Evolutionary conservation across 2,329 filamentous ascomycete species (phyloP).

Genomic region (Davidsoniella australis): DNA sequence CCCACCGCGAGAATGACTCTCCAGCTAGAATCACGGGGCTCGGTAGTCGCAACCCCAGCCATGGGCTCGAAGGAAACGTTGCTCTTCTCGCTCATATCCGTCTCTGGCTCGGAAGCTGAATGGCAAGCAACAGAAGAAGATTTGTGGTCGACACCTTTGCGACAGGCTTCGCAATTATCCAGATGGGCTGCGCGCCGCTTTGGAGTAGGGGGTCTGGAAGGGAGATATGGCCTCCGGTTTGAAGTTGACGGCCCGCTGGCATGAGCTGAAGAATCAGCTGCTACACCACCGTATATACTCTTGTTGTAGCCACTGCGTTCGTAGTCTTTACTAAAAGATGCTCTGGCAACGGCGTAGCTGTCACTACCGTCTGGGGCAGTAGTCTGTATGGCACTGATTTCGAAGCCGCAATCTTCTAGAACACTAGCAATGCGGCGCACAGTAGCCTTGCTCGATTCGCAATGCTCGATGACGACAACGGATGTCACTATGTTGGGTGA

Average conservation of each 20-base stretch:
- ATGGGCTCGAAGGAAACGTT: constrained; percentile 3
- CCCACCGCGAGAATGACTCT: constrained; percentile 40
- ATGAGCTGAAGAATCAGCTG: background rate
- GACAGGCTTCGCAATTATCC: constrained; percentile 24
- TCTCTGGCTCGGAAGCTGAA: background rate
- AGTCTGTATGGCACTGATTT: constrained; percentile 25
- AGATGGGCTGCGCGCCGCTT: constrained; percentile 18
- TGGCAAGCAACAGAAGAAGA: too few relatives aligned
- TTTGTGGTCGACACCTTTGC: constrained; percentile 11
- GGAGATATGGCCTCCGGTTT: constrained; percentile 5
- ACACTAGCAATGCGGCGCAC: constrained; percentile 28
- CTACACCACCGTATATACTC: background rate
- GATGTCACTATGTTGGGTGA: constrained; percentile 57
- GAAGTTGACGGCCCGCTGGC: background rate
- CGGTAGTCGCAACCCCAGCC: constrained; percentile 3
- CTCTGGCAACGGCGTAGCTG: constrained; percentile 14
- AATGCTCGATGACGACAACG: constrained; percentile 44
- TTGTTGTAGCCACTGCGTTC: background rate
- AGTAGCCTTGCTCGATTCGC: constrained; percentile 23
- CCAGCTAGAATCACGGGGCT: constrained; percentile 20
- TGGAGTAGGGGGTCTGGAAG: constrained; percentile 9
- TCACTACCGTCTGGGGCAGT: constrained; percentile 18
- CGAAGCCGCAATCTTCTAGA: constrained; percentile 41
- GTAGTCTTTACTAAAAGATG: background rate
- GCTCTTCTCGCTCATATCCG: background rate